Evolutionary conservation across 768 basidiomycete genomes (phyloP), one percentile per base, ranked within the genome.

Genomic region (Pleurotus eryngii): DNA sequence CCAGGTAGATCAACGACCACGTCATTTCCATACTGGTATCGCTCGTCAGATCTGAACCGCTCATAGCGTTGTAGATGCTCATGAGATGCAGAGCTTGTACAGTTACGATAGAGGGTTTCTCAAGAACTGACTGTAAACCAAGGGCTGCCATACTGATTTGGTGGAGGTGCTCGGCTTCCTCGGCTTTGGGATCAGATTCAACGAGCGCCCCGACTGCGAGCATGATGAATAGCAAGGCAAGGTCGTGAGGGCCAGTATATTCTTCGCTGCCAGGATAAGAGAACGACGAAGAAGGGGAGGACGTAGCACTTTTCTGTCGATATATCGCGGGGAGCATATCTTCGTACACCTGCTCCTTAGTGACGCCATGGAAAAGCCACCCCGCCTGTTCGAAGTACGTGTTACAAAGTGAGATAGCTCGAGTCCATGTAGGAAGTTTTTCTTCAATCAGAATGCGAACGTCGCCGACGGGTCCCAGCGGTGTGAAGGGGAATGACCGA

Each of bases 1-100:
- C 84, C n/a, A 89, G 72, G 9, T 81, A 83, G 39, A 86, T 75
- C 46, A 87, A 68, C 11, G 78, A 81, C 87, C 87, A 87, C 17
- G 86, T 83, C 71, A 82, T 81, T 72, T 87, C 86, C 85, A 83
- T 88, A 59, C 82, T 85, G 3, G 83, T 83, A 66, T 89, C 86
- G 53, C 76, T 77, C 55, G 73, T 75, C 14, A 81, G 64, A 65
- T 85, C 86, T 60, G 79, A 81, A 22, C 84, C 85, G 60, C 80
- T 84, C 86, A 89, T 83, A 15, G 81, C 83, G 55, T 84, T 84
- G 65, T 87, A 89, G 7, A 86, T 79, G 63, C 86, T 85, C 71
- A 86, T 75, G 17, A 47, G 65, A 67, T 87, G 85, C 15, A 90
- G 69, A 5, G 81, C 72, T 69, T 90, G 89, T 27, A 90, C 84